Base-by-base conservation (phyloP, 352 stramenopile species). In the Phytophthora niederhauseri region DNA sequence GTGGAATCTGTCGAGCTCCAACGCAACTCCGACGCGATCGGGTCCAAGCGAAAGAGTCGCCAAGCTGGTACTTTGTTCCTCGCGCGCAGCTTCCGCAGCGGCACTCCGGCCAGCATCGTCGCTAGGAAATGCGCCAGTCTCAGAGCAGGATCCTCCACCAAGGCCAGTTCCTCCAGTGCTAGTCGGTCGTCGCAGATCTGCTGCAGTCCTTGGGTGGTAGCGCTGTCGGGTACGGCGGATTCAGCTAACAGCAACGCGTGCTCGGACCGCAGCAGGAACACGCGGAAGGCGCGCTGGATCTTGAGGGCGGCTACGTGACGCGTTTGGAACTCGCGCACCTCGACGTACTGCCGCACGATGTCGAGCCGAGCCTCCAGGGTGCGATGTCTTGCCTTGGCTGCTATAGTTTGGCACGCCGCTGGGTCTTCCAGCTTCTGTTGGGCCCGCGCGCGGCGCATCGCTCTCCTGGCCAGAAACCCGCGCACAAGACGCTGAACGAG, bases 71-170 rank as follows among this genome's bases (percentile, higher is more conserved):
- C 22, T 66, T 91, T 91, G 49, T 78, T 66, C 2, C 84, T 72
- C 17, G 80, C 82, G 0, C 82, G 61, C 19, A 89, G 61, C 64
- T 90, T 91, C 28, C 83, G 75, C 46, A 93, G 80, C 17, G 84
- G 77, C 3, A 93, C 76, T 24, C 82, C 84, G 22, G 83, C 85
- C 26, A 82, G 71, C 73, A 93, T 80, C 15, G 81, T 89, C 51
- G 81, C 73, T 15, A 92, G 68, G 46, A 92, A 89, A 51, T 91
- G 81, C 8, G 81, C 82, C 31, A 90, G 70, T 1, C 77, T 77
- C 30, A 79, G 65, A 20, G 67, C 70, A 17, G 66, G 28, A 34
- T 87, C 76, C 2, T 73, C 64, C 22, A 92, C 75, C 48, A 91
- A 48, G 0, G 74, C 77, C 20, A 93, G 77, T 60, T 93, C 84